A percentile compares a stretch with the other conserved stretches of the same genome.
These are phyloP conservation scores for Tolypocladium album DNA, from an alignment of 2,329 filamentous ascomycete genomes.

Conservation along the genomic window DNA sequence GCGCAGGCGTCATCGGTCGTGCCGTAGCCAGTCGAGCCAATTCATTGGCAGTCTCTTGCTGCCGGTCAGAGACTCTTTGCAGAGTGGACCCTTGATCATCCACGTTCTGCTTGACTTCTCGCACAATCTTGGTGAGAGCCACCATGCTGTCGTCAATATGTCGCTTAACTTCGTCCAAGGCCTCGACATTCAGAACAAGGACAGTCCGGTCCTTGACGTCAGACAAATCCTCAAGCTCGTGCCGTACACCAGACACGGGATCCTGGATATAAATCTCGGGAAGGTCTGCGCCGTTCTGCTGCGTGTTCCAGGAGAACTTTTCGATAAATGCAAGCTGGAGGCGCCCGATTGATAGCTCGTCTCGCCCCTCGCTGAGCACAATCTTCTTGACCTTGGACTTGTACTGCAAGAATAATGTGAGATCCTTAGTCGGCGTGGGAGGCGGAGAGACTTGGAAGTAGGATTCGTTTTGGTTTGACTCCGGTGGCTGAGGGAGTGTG, in stretches of 20 bases:
- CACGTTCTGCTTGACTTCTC: slow-evolving; percentile 73
- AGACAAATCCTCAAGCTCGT: slow-evolving; percentile 84
- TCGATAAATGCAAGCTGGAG: slow-evolving; percentile 96
- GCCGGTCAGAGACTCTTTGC: slow-evolving; percentile 78
- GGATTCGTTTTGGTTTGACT: slow-evolving; percentile 33
- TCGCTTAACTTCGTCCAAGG: slow-evolving; percentile 88
- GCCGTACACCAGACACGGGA: slow-evolving; percentile 86
- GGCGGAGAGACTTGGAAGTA: slow-evolving; percentile 56
- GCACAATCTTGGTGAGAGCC: slow-evolving; percentile 70
- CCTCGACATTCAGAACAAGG: slow-evolving; percentile 87
- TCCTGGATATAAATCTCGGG: slow-evolving; percentile 98
- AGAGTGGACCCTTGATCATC: slow-evolving; percentile 75
- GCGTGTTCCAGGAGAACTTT: slow-evolving; percentile 98
- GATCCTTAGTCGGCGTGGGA: slow-evolving; percentile 60
- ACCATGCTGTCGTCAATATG: slow-evolving; percentile 91
- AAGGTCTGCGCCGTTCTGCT: slow-evolving; percentile 82
- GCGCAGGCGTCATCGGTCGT: slow-evolving; percentile 29
- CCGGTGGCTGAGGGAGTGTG: slow-evolving; percentile 19
- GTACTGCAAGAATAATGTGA: slow-evolving; percentile 92
- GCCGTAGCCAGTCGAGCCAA: slow-evolving; percentile 52
- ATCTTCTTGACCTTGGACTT: slow-evolving; percentile 97
- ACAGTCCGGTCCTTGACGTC: slow-evolving; percentile 95
- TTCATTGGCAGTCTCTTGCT: slow-evolving; percentile 82
- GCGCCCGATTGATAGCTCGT: slow-evolving; percentile 75
- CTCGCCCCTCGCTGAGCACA: slow-evolving; percentile 72